A percentile compares a stretch with the other conserved stretches of the same genome.
Conservation (phyloP, 179 eudicot genomes). For the Dionaea muscipula region DNA sequence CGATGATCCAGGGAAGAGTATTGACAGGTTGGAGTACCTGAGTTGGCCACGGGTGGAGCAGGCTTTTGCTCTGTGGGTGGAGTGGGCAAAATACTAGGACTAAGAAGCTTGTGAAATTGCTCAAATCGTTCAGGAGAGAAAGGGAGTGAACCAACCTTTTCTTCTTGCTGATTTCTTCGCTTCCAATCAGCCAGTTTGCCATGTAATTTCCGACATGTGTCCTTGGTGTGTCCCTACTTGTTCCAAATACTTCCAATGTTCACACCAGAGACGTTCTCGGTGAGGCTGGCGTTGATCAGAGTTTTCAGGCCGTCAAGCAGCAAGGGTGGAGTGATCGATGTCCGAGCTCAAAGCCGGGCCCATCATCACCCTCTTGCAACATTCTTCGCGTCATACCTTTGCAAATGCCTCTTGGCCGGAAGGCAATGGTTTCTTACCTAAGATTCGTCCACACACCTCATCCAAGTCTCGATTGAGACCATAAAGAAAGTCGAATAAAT, state of each 20-base stretch:
- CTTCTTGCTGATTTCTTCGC: too few species aligned
- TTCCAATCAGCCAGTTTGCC: too few species aligned
- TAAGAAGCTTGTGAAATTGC: background rate
- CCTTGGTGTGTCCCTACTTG: too few species aligned
- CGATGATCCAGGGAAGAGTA: conserved; percentile 1
- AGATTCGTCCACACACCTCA: background rate
- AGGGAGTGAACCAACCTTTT: background rate
- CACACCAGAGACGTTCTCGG: too few species aligned
- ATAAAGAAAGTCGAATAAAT: background rate
- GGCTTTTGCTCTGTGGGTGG: background rate
- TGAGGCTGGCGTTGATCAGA: too few species aligned
- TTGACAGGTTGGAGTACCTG: background rate
- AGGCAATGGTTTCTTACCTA: background rate
- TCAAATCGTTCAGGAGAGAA: conserved; percentile 5
- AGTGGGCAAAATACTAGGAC: conserved; percentile 1
- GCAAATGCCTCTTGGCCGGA: background rate
- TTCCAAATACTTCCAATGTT: too few species aligned
- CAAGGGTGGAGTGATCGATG: background rate
- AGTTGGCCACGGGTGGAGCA: background rate
- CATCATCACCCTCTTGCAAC: conserved; percentile 1
- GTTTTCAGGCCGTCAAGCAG: background rate
- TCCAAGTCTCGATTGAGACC: conserved; percentile 6
- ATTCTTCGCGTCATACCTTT: background rate
- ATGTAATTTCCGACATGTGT: too few species aligned
- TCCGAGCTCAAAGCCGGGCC: background rate